A percentile compares a stretch with the other conserved stretches of the same genome.
phyloP scores from a whole-genome alignment of 768 basidiomycete genomes.

The Rhizopogon roseolus region DNA sequence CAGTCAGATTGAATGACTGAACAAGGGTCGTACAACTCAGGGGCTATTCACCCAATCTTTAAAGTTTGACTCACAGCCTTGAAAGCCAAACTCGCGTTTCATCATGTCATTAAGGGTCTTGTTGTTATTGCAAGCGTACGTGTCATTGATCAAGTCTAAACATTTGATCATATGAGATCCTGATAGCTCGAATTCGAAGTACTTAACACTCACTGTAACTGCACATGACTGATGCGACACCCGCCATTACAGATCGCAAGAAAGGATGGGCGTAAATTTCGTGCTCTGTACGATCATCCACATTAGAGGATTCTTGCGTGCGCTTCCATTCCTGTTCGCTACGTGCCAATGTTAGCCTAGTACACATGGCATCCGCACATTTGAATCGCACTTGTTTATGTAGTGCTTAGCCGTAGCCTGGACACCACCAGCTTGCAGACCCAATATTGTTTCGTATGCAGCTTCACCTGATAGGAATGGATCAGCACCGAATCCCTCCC shows the following conservation, averaged over 20 bases:
- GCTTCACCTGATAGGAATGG: constrained; percentile 81
- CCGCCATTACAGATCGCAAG: constrained; percentile 57
- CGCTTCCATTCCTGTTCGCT: constrained; percentile 35
- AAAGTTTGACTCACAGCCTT: constrained; percentile 40
- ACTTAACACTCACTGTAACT: constrained; percentile 42
- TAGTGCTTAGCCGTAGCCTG: constrained; percentile 87
- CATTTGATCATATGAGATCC: constrained; percentile 6
- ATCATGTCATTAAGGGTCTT: constrained; percentile 55
- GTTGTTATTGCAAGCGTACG: constrained; percentile 62
- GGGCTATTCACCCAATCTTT: background rate
- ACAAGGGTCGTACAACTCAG: background rate
- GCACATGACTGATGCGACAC: constrained; percentile 65
- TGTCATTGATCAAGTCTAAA: constrained; percentile 52
- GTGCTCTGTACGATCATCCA: constrained; percentile 43
- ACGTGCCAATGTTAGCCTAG: background rate
- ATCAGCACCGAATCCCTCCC: constrained; percentile 95
- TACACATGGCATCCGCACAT: background rate
- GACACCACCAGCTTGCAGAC: constrained; percentile 76
- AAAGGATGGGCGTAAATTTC: constrained; percentile 57
- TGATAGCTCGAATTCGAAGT: background rate
- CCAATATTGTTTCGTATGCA: constrained; percentile 74
- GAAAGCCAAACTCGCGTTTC: constrained; percentile 64
- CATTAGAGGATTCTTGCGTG: constrained; percentile 28
- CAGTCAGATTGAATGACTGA: constrained; percentile 57
- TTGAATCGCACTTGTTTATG: constrained; percentile 55